Evolutionary conservation across 2,329 filamentous ascomycete species (phyloP).

Genomic region (Claviceps sp.): DNA sequence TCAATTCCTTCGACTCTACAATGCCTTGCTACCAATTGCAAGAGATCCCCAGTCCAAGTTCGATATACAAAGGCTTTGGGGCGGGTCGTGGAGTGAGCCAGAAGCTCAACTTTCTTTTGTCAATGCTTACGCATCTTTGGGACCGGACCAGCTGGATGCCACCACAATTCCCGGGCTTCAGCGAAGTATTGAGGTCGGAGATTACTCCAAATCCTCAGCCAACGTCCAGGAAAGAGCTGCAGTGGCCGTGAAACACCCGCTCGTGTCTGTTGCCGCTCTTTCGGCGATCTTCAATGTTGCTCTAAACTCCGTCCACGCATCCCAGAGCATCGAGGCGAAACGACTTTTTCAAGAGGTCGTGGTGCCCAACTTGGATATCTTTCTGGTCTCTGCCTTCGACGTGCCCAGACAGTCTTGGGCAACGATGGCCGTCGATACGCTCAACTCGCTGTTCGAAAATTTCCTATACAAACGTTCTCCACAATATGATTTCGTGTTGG

Average conservation of each 20-base stretch:
- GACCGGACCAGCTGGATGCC: constrained; percentile 64
- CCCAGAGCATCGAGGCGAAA: constrained; percentile 49
- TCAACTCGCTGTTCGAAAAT: constrained; percentile 66
- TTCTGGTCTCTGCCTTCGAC: constrained; percentile 64
- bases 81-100: constrained; percentile 73
- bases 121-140: constrained; percentile 68
- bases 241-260: constrained; percentile 65
- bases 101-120: constrained; percentile 92
- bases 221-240: constrained; percentile 39
- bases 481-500: constrained; percentile 76
- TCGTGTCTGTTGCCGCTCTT: constrained; percentile 78
- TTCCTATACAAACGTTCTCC: constrained; percentile 69
- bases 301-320: constrained; percentile 45
- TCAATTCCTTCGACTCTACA: constrained; percentile 73
- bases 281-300: constrained; percentile 54
- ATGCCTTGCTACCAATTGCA: constrained; percentile 62
- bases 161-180: constrained; percentile 72
- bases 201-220: constrained; percentile 35
- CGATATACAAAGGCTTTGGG: constrained; percentile 83
- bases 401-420: constrained; percentile 64
- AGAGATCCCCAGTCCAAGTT: constrained; percentile 36
- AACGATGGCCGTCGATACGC: constrained; percentile 57
- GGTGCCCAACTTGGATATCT: constrained; percentile 63
- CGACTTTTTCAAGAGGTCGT: constrained; percentile 54
- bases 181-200: constrained; percentile 55